Percentiles rank a stretch among this genome's conserved stretches.
These are phyloP conservation scores for Trichosporon ovoides DNA, from an alignment of 1,284 basidiomycete species.

Conservation along the genomic window DNA sequence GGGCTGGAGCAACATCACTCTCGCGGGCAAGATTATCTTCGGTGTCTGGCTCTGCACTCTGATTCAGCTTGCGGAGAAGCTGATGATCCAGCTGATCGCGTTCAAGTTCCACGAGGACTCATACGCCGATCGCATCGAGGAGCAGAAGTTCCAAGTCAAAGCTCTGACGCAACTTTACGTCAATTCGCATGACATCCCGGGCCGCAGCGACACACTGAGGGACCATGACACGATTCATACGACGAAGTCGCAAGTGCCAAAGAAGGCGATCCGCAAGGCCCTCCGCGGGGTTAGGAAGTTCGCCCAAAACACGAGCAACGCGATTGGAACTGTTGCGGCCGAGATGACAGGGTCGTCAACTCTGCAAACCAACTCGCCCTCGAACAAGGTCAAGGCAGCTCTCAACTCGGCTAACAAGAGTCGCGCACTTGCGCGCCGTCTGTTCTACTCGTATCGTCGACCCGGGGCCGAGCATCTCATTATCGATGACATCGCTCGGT, in stretches of 20 bases:
- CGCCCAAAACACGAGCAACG: constrained; percentile 74
- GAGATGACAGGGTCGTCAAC: constrained; percentile 60
- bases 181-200: constrained; percentile 66
- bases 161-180: constrained; percentile 71
- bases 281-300: constrained; percentile 66
- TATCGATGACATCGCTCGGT: constrained; percentile 66
- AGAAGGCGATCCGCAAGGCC: constrained; percentile 63
- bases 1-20: constrained; percentile 31
- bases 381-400: constrained; percentile 72
- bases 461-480: constrained; percentile 59
- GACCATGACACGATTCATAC: constrained; percentile 46
- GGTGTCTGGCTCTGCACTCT: constrained; percentile 66
- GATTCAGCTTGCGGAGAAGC: constrained; percentile 74
- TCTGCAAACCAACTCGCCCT: constrained; percentile 80
- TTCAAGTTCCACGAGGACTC: constrained; percentile 73
- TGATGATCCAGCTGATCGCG: constrained; percentile 80
- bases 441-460: constrained; percentile 81
- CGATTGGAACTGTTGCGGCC: constrained; percentile 61
- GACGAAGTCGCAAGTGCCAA: constrained; percentile 55
- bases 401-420: constrained; percentile 76
- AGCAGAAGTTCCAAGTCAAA: constrained; percentile 74
- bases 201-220: constrained; percentile 62
- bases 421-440: constrained; percentile 70
- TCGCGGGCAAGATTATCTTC: constrained; percentile 53
- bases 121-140: constrained; percentile 78